Conservation (phyloP, 768 basidiomycete genomes). For the Strobilomyces confusus region DNA sequence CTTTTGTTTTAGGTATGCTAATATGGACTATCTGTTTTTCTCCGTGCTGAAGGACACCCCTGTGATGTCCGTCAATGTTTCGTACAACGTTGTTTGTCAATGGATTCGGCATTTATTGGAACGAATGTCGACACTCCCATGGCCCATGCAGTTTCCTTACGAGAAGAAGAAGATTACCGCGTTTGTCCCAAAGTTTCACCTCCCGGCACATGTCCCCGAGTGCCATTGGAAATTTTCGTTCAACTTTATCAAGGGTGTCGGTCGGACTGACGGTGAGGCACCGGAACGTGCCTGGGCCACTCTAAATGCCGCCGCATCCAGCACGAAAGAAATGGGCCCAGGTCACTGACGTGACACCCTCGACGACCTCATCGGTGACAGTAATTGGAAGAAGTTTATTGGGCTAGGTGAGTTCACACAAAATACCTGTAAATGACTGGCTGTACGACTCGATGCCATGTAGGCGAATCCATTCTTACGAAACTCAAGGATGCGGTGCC, state of each 20-base stretch:
- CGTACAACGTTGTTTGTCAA: conserved; percentile 19
- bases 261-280: background rate
- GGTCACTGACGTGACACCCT: background rate
- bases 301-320: background rate
- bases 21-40: background rate
- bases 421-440: background rate
- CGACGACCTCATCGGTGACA: background rate
- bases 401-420: conserved; percentile 17
- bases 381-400: conserved; percentile 18
- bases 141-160: background rate
- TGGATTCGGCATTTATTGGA: conserved; percentile 5
- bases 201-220: background rate
- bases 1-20: background rate
- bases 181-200: background rate
- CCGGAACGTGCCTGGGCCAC: background rate
- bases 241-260: background rate
- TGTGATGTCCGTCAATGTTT: conserved; percentile 5
- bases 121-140: background rate
- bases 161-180: background rate
- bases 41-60: background rate
- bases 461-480: background rate
- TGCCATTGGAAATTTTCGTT: background rate
- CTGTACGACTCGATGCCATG: background rate
- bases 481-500: conserved; percentile 6
- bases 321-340: background rate